Evolutionary conservation across 2,329 filamentous ascomycete species (phyloP).

Genomic region (Talaromyces sp.): DNA sequence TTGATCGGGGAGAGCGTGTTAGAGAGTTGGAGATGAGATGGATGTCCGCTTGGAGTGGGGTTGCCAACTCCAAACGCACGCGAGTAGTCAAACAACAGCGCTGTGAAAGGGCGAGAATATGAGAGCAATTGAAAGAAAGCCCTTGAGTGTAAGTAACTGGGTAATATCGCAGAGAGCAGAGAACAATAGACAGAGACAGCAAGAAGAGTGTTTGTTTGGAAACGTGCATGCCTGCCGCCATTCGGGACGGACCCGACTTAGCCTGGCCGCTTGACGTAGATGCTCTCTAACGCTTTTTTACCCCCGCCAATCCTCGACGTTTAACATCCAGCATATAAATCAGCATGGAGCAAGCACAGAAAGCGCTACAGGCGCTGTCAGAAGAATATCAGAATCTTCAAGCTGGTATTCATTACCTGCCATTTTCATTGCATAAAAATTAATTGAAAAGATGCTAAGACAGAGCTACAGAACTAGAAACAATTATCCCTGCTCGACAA

Average conservation of each 20-base stretch:
- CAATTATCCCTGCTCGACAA: conserved; percentile 72
- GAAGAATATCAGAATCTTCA: conserved; percentile 87
- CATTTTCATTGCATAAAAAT: not conserved
- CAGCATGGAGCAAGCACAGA: conserved; percentile 69
- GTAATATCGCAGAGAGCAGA: not conserved
- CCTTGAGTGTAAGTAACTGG: not conserved
- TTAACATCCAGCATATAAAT: not conserved
- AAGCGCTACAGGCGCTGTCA: conserved; percentile 73
- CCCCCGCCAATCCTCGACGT: not conserved
- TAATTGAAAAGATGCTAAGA: conserved; percentile 10
- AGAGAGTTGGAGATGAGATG: conserved; percentile 4
- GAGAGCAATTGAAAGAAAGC: not conserved
- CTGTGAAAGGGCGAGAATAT: not conserved
- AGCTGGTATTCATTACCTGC: conserved; percentile 57
- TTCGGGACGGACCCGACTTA: not conserved
- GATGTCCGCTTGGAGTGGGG: conserved; percentile 12
- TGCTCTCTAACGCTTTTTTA: not conserved
- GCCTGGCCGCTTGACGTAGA: not conserved
- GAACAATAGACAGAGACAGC: not conserved
- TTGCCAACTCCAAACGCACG: conserved; percentile 15
- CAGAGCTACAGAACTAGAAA: conserved; percentile 67
- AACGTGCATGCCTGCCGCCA: conserved; percentile 4
- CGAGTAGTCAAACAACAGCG: not conserved
- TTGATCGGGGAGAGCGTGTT: not conserved
- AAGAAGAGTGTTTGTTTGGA: conserved; percentile 9